These are phyloP conservation scores for Pholiota microspora DNA, from an alignment of 768 basidiomycete genomes.

Conservation along the genomic window DNA sequence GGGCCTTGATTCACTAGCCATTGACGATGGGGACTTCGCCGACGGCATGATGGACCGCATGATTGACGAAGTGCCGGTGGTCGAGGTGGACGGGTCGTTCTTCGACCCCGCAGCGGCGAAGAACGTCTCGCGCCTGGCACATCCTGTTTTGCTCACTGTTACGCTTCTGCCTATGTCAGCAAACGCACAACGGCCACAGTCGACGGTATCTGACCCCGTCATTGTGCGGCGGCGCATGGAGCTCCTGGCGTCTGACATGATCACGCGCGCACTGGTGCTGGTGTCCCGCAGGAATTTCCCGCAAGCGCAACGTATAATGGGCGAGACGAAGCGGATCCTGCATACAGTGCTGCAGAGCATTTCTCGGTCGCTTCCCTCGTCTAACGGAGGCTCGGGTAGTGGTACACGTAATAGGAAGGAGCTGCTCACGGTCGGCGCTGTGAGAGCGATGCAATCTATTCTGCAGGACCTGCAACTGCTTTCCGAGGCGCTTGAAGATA, in stretches of 20 bases:
- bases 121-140: constrained; percentile 83
- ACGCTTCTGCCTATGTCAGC: constrained; percentile 71
- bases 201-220: constrained; percentile 70
- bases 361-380: constrained; percentile 66
- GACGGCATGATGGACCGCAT: constrained; percentile 95
- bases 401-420: constrained; percentile 78
- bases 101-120: constrained; percentile 86
- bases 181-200: constrained; percentile 37
- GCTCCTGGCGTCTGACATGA: constrained; percentile 95
- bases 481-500: constrained; percentile 86
- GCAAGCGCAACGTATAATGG: constrained; percentile 88
- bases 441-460: constrained; percentile 81
- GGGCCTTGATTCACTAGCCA: constrained; percentile 73
- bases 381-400: constrained; percentile 39
- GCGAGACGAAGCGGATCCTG: constrained; percentile 89
- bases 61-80: constrained; percentile 96
- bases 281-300: constrained; percentile 89
- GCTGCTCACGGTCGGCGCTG: constrained; percentile 64
- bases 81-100: constrained; percentile 95
- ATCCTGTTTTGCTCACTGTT: constrained; percentile 92
- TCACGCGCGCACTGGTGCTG: constrained; percentile 88
- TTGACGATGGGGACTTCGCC: constrained; percentile 71
- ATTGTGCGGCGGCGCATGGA: constrained; percentile 96
- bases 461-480: constrained; percentile 85
- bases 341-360: constrained; percentile 88